Conservation (phyloP, 2,329 filamentous ascomycete genomes). For the Calcarisporium arbuscula region DNA sequence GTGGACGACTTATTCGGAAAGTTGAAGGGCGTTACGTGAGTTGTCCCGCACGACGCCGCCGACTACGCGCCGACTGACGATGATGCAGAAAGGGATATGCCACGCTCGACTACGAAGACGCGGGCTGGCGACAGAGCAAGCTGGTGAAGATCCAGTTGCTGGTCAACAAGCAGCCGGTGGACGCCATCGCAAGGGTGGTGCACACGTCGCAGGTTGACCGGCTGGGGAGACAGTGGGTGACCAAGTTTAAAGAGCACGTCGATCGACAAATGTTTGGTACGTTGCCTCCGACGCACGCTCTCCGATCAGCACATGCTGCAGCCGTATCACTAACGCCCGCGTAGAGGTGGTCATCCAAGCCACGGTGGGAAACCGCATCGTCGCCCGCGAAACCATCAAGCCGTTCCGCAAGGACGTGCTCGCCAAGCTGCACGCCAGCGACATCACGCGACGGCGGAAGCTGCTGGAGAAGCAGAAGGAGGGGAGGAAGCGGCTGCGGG, state of each 20-base stretch:
- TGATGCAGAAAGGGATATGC: constrained; percentile 74
- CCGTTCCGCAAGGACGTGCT: constrained; percentile 94
- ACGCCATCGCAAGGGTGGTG: constrained; percentile 87
- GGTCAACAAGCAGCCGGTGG: constrained; percentile 88
- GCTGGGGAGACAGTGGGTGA: constrained; percentile 81
- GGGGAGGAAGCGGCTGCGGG: constrained; percentile 78
- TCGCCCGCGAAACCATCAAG: constrained; percentile 92
- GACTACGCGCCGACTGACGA: no score
- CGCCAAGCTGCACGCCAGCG: constrained; percentile 85
- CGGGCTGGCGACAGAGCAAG: constrained; percentile 73
- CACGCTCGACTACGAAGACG: constrained; percentile 93
- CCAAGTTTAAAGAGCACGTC: constrained; percentile 95
- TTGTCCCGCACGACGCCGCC: constrained; percentile 2
- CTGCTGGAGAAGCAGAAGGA: constrained; percentile 95
- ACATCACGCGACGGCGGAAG: constrained; percentile 76
- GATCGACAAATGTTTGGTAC: constrained; percentile 83
- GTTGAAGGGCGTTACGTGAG: constrained; percentile 73
- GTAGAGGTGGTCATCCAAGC: constrained; percentile 89
- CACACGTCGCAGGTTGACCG: constrained; percentile 76
- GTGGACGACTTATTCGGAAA: constrained; percentile 98
- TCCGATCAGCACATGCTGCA: no score
- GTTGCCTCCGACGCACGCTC: constrained; percentile 11
- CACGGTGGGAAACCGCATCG: constrained; percentile 70
- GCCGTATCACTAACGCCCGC: constrained; percentile 6
- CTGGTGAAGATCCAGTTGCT: constrained; percentile 87